Evolutionary conservation across 1,139 yeast species (phyloP), one percentile per base, ranked within the genome.

Genomic region (Suhomyces terraborum): DNA sequence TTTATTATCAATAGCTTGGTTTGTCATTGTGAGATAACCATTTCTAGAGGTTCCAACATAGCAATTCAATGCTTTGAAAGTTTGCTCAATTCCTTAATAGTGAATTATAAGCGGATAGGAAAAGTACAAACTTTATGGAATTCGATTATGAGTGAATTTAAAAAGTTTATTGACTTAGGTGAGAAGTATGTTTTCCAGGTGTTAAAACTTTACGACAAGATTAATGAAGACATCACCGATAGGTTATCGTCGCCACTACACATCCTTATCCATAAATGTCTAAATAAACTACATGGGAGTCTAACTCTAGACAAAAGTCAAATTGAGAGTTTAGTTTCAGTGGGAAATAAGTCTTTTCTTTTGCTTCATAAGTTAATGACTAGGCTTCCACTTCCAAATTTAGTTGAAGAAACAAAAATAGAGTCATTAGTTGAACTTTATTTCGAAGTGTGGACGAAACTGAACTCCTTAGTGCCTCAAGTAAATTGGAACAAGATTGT

Each of bases 401-500:
- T 54, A 2, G 31, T 46, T 7, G 61, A 59, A 24, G 71, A 67
- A 35, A 43, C 39, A 4, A 45, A 48, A 29, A 49, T 61, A 0
- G 59, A 53, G 4, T 42, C 39, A 4, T 45, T 58, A n/a, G 56
- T 69, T 8, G 73, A 69, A 43, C 35, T 49, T 5, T 49, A 57
- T 14, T 48, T 70, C 14, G 52, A 54, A 14, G 44, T 62, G 1
- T 72, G 77, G 76, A 51, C 66, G 4, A 40, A 45, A 16, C 42
- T 55, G 14, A 47, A 57, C 4, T 47, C 49, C n/a, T 16, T 56
- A 6, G 38, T 56, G 3, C 48, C 50, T 2, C 46, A 54, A 21
- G 53, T 53, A 3, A 67, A 64, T 43, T 72, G 77, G 77, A 68
- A 67, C 38, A 57, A 56, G 32, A 47, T 72, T 21, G 54, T 69